Percentiles rank a stretch among this genome's conserved stretches.
Conservation (phyloP, 1,284 basidiomycete species). For the Abortiporus biennis region DNA sequence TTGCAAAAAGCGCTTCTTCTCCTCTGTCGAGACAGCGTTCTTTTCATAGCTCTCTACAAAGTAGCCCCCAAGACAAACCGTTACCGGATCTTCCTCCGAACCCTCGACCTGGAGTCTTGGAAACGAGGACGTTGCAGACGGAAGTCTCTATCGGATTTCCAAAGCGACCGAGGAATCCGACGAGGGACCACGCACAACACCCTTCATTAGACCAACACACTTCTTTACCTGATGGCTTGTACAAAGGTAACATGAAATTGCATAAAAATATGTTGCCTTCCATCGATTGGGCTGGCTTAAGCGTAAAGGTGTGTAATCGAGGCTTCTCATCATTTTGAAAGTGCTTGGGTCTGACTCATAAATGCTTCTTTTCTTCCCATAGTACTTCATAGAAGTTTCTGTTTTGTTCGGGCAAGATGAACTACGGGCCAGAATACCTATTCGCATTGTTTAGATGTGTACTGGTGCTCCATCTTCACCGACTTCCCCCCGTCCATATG, state of each 20-base stretch:
- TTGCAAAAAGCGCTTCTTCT: background rate
- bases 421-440: constrained; percentile 50
- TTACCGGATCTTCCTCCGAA: constrained; percentile 37
- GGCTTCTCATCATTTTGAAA: background rate
- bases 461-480: too few species aligned
- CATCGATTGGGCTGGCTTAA: constrained; percentile 60
- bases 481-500: background rate
- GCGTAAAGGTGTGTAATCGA: constrained; percentile 46
- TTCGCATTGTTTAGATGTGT: constrained; percentile 49
- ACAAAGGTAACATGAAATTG: constrained; percentile 49
- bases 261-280: constrained; percentile 55
- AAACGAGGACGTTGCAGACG: constrained; percentile 45
- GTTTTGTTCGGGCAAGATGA: constrained; percentile 58
- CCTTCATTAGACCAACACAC: constrained; percentile 40
- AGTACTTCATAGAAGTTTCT: constrained; percentile 69
- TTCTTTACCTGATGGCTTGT: constrained; percentile 58
- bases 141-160: constrained; percentile 60
- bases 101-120: constrained; percentile 31
- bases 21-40: background rate
- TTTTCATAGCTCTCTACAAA: constrained; percentile 1
- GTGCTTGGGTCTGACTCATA: constrained; percentile 2
- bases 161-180: constrained; percentile 50
- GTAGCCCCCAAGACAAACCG: constrained; percentile 30
- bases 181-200: constrained; percentile 28
- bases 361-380: constrained; percentile 5